Evolutionary conservation across 345 rosid genomes (phyloP).

Genomic region (Salix caprea): DNA sequence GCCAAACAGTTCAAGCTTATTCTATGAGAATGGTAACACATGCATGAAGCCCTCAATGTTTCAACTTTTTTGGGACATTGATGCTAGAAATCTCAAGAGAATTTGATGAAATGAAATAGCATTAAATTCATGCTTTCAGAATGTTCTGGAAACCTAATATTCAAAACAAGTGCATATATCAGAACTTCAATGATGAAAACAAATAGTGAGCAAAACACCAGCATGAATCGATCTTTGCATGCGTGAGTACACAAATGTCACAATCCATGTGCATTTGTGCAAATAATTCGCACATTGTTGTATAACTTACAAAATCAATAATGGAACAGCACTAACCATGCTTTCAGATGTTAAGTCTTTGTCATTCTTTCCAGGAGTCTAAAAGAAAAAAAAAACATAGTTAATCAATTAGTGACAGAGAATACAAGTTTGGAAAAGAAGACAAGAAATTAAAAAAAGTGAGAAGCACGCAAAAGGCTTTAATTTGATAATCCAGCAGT

Average conservation of each 20-base stretch:
- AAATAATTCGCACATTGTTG: background rate
- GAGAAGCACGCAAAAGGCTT: conserved; percentile 2
- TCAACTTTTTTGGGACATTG: background rate
- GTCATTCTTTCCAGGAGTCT: conserved; percentile 96
- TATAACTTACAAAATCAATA: conserved; percentile 6
- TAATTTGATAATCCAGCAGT: conserved; percentile 7
- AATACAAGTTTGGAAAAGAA: background rate
- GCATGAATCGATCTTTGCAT: background rate
- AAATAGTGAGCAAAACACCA: background rate
- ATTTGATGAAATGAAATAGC: background rate
- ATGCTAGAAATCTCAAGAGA: background rate
- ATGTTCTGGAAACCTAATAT: background rate
- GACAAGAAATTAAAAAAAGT: background rate
- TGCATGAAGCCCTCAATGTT: background rate
- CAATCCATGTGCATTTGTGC: background rate
- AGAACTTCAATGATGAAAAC: background rate
- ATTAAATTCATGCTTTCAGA: background rate
- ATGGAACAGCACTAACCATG: conserved; percentile 62
- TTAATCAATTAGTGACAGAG: conserved; percentile 7
- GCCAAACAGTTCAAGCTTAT: background rate
- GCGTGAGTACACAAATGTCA: background rate
- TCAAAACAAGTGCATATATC: background rate
- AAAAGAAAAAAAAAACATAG: conserved; percentile 14
- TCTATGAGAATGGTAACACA: background rate
- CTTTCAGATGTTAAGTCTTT: conserved; percentile 88